A percentile compares a stretch with the other conserved stretches of the same genome.
Conservation (phyloP, 2,329 filamentous ascomycete genomes). For the Neoscytalidium dimidiatum region DNA sequence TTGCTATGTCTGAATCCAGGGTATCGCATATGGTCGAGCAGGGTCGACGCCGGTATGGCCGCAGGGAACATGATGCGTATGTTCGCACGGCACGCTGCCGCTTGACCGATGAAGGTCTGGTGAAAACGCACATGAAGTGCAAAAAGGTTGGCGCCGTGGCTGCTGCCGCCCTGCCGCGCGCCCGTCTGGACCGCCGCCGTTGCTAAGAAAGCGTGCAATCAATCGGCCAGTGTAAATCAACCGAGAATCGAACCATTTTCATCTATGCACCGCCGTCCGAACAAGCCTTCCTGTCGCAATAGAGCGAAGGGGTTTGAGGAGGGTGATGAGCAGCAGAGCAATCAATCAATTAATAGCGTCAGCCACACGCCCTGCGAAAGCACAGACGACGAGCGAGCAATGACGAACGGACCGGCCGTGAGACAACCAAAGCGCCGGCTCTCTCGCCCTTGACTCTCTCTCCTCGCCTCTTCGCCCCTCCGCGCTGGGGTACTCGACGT, state of each 20-base stretch:
- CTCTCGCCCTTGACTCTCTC: neutral
- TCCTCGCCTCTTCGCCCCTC: neutral
- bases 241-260: neutral
- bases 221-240: neutral
- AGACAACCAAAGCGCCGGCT: neutral
- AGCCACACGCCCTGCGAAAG: neutral
- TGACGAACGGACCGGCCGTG: neutral
- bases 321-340: neutral
- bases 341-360: neutral
- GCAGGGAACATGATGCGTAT: neutral
- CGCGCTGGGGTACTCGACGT: neutral
- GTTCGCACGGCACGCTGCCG: neutral
- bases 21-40: neutral
- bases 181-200: no score
- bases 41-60: neutral
- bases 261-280: neutral
- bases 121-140: no score
- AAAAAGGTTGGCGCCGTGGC: neutral
- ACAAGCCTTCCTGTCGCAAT: slow-evolving; percentile 2
- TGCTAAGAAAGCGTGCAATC: neutral
- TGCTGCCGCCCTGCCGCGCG: neutral
- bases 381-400: neutral
- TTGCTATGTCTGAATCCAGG: neutral
- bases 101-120: neutral
- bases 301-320: neutral